Evolutionary conservation across 1,139 yeast species (phyloP), one percentile per base, ranked within the genome.

Genomic region (Meyerozyma athensensis): DNA sequence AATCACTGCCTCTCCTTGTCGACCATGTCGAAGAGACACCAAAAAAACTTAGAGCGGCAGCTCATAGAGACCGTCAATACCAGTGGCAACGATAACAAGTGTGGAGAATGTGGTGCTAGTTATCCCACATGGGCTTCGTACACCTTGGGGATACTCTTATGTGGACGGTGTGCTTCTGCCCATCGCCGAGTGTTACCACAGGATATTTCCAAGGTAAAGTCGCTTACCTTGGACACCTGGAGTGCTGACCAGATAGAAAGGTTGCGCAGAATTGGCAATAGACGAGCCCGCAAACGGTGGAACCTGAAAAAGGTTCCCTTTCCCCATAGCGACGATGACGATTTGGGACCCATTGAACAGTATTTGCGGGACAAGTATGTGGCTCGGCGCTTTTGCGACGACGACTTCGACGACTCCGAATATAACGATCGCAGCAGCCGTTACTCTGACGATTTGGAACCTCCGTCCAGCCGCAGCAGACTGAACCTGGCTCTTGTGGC

Each of bases 161-260:
- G 94, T 61, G 92, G 90, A 4, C 65, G 89, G 44, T 84, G 94
- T 68, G 87, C 90, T 7, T 75, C 85, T 8, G 69, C 76, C 28
- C 97, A 90, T 59, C 74, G 94, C 45, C 75, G 86, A 23, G 56
- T 65, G 10, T 62, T 90, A 43, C 62, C 81, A 2, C 41, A 49
- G 20, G 53, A 53, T 19, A 67, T 86, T 4, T 82, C 95, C 17
- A 76, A 76, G 46, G 84, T 89, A 5, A 78, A 94, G 45, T 86
- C 96, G 1, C 64, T 92, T 45, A 82, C 95, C 2, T 71, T 89
- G 51, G 98, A 92, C 53, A 68, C 72, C 2, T 92, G 97, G 89
- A 62, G 72, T 4, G 63, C 57, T 20, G 81, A 78, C 35, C 77
- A 86, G 49, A 58, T 85, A 13, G 81, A 75, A 26, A 56, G 72